These are phyloP conservation scores for Gossypium turneri DNA, from an alignment of 345 rosid species.

Conservation along the genomic window DNA sequence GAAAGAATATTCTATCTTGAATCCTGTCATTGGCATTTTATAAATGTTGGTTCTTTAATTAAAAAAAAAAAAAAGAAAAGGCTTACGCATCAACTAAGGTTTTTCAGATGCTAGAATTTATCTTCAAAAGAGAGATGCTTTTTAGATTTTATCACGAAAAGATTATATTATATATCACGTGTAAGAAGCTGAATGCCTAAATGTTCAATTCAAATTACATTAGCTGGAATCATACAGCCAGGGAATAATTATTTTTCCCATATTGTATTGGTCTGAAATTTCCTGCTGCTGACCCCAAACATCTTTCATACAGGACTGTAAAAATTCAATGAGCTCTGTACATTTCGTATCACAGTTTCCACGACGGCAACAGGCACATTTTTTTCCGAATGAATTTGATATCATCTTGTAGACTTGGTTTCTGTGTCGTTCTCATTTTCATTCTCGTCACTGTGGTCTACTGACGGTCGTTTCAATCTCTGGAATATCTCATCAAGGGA, in stretches of 20 bases:
- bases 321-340: conserved; percentile 19
- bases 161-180: not conserved
- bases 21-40: not conserved
- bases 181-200: not conserved
- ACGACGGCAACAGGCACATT: not conserved
- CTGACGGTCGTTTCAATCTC: conserved; percentile 68
- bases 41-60: not conserved
- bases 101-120: too few relatives aligned
- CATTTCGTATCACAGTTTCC: conserved; percentile 20
- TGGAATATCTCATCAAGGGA: conserved; percentile 86
- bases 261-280: not conserved
- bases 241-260: not conserved
- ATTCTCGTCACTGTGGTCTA: conserved; percentile 32
- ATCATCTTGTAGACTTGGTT: conserved; percentile 27
- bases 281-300: conserved; percentile 13
- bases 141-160: not conserved
- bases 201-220: conserved; percentile 11
- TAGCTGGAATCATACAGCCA: not conserved
- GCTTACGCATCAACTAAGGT: too few relatives aligned
- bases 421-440: conserved; percentile 25
- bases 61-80: too few relatives aligned
- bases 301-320: not conserved
- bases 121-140: not conserved
- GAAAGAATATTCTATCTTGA: not conserved
- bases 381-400: conserved; percentile 12